phyloP scores from a whole-genome alignment of 2,329 filamentous ascomycete genomes.

The Penicillium sp. region DNA sequence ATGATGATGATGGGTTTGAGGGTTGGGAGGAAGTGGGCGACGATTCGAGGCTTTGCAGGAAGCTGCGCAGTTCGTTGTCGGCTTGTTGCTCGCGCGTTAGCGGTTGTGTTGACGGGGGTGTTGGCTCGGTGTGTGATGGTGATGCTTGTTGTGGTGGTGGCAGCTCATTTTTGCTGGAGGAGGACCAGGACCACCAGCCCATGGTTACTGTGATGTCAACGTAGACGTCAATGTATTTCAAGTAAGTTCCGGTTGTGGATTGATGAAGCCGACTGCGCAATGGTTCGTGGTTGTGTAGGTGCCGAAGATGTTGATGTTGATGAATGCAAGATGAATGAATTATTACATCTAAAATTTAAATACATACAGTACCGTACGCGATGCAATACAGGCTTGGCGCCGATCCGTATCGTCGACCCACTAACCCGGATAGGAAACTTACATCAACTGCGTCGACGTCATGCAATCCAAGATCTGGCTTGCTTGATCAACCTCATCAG shows the following conservation, averaged over 20 bases:
- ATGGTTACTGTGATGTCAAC: slow-evolving; percentile 22
- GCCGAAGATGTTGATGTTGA: neutral
- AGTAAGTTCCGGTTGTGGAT: too few relatives aligned
- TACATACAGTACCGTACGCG: neutral
- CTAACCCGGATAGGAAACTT: neutral
- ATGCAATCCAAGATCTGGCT: neutral
- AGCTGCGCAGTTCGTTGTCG: slow-evolving; percentile 52
- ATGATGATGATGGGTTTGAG: neutral
- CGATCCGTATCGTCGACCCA: neutral
- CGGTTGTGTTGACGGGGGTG: slow-evolving; percentile 20
- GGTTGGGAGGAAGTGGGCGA: too few relatives aligned
- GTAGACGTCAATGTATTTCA: too few relatives aligned
- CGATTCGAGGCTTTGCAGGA: slow-evolving; percentile 47
- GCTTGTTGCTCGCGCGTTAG: slow-evolving; percentile 46
- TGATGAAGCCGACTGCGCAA: too few relatives aligned
- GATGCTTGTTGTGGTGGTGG: slow-evolving; percentile 5
- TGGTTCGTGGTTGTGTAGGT: too few relatives aligned
- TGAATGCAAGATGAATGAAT: neutral
- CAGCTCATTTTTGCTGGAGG: slow-evolving; percentile 17
- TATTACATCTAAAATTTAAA: neutral
- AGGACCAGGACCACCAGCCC: slow-evolving; percentile 46
- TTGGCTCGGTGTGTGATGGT: slow-evolving; percentile 19
- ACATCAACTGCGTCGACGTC: neutral
- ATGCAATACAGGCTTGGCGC: too few relatives aligned
- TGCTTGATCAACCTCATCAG: neutral